A percentile compares a stretch with the other conserved stretches of the same genome.
phyloP scores from a whole-genome alignment of 176 grass and related monocot species.

The Musa beccarii region DNA sequence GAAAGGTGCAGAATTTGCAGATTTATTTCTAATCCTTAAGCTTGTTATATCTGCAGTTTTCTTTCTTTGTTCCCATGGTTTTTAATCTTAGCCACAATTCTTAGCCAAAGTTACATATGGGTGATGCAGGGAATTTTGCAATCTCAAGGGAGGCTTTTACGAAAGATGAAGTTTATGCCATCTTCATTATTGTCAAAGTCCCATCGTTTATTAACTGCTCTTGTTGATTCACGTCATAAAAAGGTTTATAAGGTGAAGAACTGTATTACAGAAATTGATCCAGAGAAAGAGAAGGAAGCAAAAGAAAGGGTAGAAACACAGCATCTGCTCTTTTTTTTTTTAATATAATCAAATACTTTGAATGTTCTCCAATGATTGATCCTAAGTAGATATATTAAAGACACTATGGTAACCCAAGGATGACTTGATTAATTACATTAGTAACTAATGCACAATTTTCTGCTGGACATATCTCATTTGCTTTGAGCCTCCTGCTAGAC shows the following conservation, averaged over 20 bases:
- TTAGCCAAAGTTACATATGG: background rate
- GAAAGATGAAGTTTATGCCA: slow-evolving; percentile 96
- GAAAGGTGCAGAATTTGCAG: slow-evolving; percentile 42
- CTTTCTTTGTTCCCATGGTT: background rate
- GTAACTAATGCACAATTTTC: background rate
- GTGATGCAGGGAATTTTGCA: slow-evolving; percentile 80
- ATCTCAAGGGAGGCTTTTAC: slow-evolving; percentile 89
- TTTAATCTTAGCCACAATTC: no score
- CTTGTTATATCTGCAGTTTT: background rate
- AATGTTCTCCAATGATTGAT: no score
- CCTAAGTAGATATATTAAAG: no score
- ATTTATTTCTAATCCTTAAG: slow-evolving; percentile 1
- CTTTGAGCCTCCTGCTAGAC: background rate
- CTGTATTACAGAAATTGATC: slow-evolving; percentile 81
- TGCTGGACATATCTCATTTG: background rate
- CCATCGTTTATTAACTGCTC: slow-evolving; percentile 72
- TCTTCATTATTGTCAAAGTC: slow-evolving; percentile 96
- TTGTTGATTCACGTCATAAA: slow-evolving; percentile 95
- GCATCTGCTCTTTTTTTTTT: background rate
- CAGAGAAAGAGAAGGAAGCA: slow-evolving; percentile 80
- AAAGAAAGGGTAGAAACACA: slow-evolving; percentile 60
- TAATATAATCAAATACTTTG: background rate
- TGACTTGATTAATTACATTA: background rate
- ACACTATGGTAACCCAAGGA: no score
- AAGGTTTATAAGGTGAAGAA: slow-evolving; percentile 93